A percentile compares a stretch with the other conserved stretches of the same genome.
Conservation (phyloP, 2,329 filamentous ascomycete species). For the Cladobotryum protrusum region DNA sequence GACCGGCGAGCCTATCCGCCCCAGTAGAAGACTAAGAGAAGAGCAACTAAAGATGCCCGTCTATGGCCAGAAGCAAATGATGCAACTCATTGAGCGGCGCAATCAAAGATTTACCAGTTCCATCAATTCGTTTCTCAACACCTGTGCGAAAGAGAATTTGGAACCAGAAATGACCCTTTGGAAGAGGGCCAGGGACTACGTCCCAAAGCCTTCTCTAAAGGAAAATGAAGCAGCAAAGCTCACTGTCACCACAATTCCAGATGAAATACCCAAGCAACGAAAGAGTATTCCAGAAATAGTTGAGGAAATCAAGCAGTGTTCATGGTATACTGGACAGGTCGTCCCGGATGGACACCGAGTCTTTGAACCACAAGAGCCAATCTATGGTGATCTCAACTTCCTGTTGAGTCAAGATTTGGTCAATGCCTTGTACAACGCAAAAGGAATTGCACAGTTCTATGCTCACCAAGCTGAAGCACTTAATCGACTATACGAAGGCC, state of each 20-base stretch:
- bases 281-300: constrained; percentile 80
- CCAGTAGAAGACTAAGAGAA: constrained; percentile 61
- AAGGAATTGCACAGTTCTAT: constrained; percentile 78
- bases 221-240: constrained; percentile 24
- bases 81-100: constrained; percentile 78
- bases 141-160: constrained; percentile 56
- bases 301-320: constrained; percentile 68
- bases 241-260: constrained; percentile 48
- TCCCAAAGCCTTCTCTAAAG: constrained; percentile 54
- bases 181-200: constrained; percentile 49
- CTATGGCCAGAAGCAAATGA: constrained; percentile 89
- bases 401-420: constrained; percentile 83
- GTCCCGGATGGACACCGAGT: constrained; percentile 89
- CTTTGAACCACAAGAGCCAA: constrained; percentile 75
- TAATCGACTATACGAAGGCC: constrained; percentile 74
- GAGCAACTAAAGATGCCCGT: constrained; percentile 88
- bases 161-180: constrained; percentile 65
- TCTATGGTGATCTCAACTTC: constrained; percentile 81
- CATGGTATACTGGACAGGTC: constrained; percentile 90
- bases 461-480: constrained; percentile 91
- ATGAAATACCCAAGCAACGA: constrained; percentile 71
- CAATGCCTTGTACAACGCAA: constrained; percentile 93
- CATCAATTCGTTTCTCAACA: constrained; percentile 69
- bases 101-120: constrained; percentile 78
- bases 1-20: constrained; percentile 65